Base-by-base conservation (phyloP, 1,284 basidiomycete genomes). In the Ganoderma meredithae region DNA sequence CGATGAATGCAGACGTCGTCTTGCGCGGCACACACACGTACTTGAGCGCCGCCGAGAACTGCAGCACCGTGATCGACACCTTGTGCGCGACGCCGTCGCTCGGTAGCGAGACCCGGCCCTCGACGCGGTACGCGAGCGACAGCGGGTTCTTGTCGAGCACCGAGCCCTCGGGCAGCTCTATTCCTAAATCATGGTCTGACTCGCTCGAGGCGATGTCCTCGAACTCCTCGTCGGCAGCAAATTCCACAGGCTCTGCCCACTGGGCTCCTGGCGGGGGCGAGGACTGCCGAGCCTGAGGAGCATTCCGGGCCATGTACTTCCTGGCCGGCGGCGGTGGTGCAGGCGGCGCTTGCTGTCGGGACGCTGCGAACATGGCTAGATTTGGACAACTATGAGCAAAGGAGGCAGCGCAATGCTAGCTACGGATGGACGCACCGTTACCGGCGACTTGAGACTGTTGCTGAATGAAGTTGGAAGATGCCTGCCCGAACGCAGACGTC, bases 11-110 rank as follows among this genome's bases (percentile, higher is more conserved):
- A 36, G 80, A 77, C 1, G 83, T 79, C 40, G 82, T 82, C 43
- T 82, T 75, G 53, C 83, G 80, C n/a, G 88, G 88, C 47, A 86
- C 82, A 5, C 81, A 79, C 22, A 88, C 81, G 73, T 86, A 83
- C 41, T 83, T 80, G 47, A 88, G 78, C 40, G 79, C 79, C 1
- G 83, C 79, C 22, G 84, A 79, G 71, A 89, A 85, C 1, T 81
- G 78, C 36, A 89, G 76, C 3, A 83, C 73, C 0, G 86, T 83
- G 62, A 90, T 79, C 10, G 83, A 80, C 7, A 89, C 86, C 63
- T 85, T 85, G 75, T 90, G 88, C 36, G 82, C 81, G 4, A 81
- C 75, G 0, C 84, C 85, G 73, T 88, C 87, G 67, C 83, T 85
- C 0, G 86, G 85, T 63, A 89, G 84, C 22, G 80, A 83, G 0